Evolutionary conservation across 768 basidiomycete genomes (phyloP).

Genomic region (Mycena crocata): DNA sequence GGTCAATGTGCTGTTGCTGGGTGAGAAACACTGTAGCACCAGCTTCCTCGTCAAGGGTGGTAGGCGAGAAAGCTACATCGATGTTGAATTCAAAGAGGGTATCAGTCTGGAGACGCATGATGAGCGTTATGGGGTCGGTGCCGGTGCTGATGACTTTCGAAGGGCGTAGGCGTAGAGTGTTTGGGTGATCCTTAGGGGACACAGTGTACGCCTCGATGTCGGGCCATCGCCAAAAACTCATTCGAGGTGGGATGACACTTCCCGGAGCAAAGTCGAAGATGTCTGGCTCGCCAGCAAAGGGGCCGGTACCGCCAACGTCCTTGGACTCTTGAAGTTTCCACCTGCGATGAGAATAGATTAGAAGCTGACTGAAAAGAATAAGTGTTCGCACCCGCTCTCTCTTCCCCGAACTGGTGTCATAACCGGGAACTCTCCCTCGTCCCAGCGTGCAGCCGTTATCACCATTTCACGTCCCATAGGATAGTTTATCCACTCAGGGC

Average conservation of each 20-base stretch:
- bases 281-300: constrained; percentile 27
- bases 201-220: constrained; percentile 31
- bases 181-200: constrained; percentile 26
- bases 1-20: constrained; percentile 26
- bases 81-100: constrained; percentile 35
- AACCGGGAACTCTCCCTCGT: constrained; percentile 29
- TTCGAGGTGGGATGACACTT: constrained; percentile 32
- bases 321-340: constrained; percentile 7
- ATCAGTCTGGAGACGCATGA: constrained; percentile 38
- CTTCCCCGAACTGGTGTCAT: constrained; percentile 24
- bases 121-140: constrained; percentile 33
- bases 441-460: constrained; percentile 41
- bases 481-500: constrained; percentile 35
- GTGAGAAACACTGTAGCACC: constrained; percentile 37
- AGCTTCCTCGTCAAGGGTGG: constrained; percentile 35
- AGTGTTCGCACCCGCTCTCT: constrained; percentile 23
- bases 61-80: constrained; percentile 31
- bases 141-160: constrained; percentile 35
- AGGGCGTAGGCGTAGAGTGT: constrained; percentile 29
- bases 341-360: too few species aligned
- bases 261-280: constrained; percentile 31
- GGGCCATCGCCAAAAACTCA: constrained; percentile 37
- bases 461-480: constrained; percentile 47
- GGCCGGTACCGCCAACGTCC: constrained; percentile 21
- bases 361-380: too few species aligned